Base-by-base conservation (phyloP, 495 filamentous ascomycete species). In the Penicillium parvum region DNA sequence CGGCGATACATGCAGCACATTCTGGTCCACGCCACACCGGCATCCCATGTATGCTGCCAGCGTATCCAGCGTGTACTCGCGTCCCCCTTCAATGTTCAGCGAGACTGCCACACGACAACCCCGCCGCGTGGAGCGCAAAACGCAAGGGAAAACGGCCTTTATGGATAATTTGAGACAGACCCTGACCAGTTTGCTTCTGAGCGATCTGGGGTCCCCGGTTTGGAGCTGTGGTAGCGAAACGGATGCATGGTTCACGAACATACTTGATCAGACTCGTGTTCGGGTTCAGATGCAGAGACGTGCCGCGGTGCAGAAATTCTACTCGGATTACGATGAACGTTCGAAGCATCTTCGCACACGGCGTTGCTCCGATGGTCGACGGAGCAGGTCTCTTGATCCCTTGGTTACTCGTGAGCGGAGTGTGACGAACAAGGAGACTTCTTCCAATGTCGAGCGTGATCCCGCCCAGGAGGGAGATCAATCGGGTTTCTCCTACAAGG, bases 211-310 rank as follows among this genome's bases (percentile, higher is more conserved):
- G 7, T 86, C 82, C 32, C 77, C 85, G 7, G 83, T 95, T 10
- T 95, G 90, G 66, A 78, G 83, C 22, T 79, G 82, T 46, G 74
- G 92, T 10, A 91, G 87, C 49, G 92, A 98, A 68, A 98, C 91
- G 11, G 92, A 97, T 52, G 79, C 74, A 17, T 96, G 91, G 88
- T 91, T 95, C 57, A 76, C 78, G 4, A 80, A 83, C 47, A 78
- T 75, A 14, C 60, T 95, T 3, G 82, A 85, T 10, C 82, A 91
- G 50, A 81, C 86, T 40, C 86, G 83, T 40, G 82, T 94, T 32
- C 84, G 87, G 47, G 72, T 81, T 23, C 82, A 83, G 45, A 87
- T 88, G 61, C 79, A 75, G 30, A 83, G 76, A 50, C 61, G 65
- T n/a, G 60, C 69, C 27, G 74, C 62, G 65, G 70, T 68, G 59